A percentile compares a stretch with the other conserved stretches of the same genome.
Evolutionary conservation across 192 early-diverging fungal species (phyloP).

Genomic region (Coemansia sp.): DNA sequence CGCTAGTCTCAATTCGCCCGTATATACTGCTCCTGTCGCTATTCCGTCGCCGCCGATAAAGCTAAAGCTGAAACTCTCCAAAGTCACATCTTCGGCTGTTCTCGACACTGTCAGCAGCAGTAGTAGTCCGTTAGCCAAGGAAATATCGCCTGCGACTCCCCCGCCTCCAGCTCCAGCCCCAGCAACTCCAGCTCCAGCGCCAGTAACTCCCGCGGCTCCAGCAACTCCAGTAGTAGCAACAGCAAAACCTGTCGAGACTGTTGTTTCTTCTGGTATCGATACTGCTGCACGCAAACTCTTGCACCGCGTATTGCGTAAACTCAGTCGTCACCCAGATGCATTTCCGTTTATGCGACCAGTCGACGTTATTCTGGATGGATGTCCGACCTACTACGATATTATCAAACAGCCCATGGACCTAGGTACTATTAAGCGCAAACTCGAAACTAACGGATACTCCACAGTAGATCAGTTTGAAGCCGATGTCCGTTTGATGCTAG

Average conservation of each 20-base stretch:
- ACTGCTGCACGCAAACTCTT: conserved; percentile 24
- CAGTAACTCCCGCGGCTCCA: background rate
- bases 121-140: conserved; percentile 18
- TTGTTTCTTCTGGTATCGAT: background rate
- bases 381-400: conserved; percentile 63
- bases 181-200: background rate
- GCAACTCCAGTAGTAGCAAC: background rate
- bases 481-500: conserved; percentile 64
- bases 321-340: conserved; percentile 56
- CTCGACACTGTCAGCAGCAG: conserved; percentile 24
- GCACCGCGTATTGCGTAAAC: conserved; percentile 45
- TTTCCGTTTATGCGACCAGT: conserved; percentile 65
- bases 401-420: conserved; percentile 74
- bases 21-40: background rate
- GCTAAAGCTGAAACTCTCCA: conserved; percentile 51
- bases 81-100: conserved; percentile 9
- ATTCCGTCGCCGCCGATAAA: conserved; percentile 18
- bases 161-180: background rate
- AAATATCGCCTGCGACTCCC: background rate
- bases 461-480: conserved; percentile 41
- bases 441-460: conserved; percentile 50
- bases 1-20: conserved; percentile 27
- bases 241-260: background rate
- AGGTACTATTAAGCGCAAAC: conserved; percentile 54
- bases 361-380: conserved; percentile 62